These are phyloP conservation scores for Podila epigama DNA, from an alignment of 192 early-diverging fungal genomes.

Conservation along the genomic window DNA sequence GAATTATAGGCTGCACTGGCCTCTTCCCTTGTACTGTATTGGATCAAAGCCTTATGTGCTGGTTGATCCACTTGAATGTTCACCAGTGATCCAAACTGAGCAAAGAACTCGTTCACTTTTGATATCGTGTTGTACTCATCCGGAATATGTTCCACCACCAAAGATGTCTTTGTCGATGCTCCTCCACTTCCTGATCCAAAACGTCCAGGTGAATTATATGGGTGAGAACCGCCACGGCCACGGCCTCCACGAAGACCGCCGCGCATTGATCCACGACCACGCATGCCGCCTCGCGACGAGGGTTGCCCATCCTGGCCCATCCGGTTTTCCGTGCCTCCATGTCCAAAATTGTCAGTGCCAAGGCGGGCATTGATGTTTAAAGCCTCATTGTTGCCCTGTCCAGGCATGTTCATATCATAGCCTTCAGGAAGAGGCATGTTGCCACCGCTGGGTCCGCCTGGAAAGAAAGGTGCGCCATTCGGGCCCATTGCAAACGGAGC, in stretches of 20 bases:
- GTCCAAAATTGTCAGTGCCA: constrained; percentile 13
- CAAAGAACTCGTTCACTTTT: constrained; percentile 81
- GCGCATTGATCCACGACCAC: constrained; percentile 41
- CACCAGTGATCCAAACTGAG: constrained; percentile 75
- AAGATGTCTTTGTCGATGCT: constrained; percentile 52
- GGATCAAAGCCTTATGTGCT: constrained; percentile 66
- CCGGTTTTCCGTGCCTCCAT: constrained; percentile 18
- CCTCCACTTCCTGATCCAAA: constrained; percentile 40
- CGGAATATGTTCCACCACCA: constrained; percentile 84
- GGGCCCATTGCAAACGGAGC: constrained; percentile 39
- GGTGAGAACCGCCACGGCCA: constrained; percentile 48
- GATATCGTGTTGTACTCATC: constrained; percentile 68
- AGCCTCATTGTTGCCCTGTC: constrained; percentile 26
- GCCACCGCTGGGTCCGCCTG: constrained; percentile 32
- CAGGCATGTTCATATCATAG: constrained; percentile 61
- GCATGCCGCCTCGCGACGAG: constrained; percentile 17
- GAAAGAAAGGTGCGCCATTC: constrained; percentile 54
- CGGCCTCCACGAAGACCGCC: constrained; percentile 61
- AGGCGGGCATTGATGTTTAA: neutral
- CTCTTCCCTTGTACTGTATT: constrained; percentile 67
- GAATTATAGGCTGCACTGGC: constrained; percentile 74
- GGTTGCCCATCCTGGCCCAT: constrained; percentile 12
- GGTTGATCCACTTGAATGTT: constrained; percentile 73
- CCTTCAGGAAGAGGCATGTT: constrained; percentile 48
- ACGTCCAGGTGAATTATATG: constrained; percentile 32